Evolutionary conservation across 768 basidiomycete genomes (phyloP), one percentile per base, ranked within the genome.

Genomic region (Kwoniella shandongensis): DNA sequence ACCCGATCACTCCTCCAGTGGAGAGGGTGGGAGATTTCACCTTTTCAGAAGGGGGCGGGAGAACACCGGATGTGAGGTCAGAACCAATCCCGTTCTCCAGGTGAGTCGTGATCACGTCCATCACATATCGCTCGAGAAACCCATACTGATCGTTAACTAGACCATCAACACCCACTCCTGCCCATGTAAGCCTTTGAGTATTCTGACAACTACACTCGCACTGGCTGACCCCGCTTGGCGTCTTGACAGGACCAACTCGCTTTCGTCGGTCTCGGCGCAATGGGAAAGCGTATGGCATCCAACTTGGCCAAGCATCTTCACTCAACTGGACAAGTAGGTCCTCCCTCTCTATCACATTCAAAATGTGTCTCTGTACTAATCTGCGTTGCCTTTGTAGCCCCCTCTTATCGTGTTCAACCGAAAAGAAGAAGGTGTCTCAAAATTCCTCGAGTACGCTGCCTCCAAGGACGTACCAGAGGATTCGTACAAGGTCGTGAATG

Each of bases 391-490:
- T 13, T 73, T 69, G 2, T 65, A 79, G 30, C 78, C 80, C 0
- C 84, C 89, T 3, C 70, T 92, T 47, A 73, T 86, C 32, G 81
- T 93, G 8, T 91, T 83, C 80, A 94, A 92, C 70, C 83, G 91
- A n/a, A 82, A 84, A 6, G 52, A 72, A 18, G 65, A 69, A 4
- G 60, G 66, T 3, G 38, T 75, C 15, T 55, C 63, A 4, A 64
- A 62, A 4, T 79, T 81, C 29, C 89, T 88, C 73, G 75, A 83
- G 17, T 81, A 86, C 52, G 79, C 80, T 18, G 81, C 88, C 0
- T 72, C 78, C 2, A 77, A 81, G n/a, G 81, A 84, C 30, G 67
- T 88, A 10, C 85, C 86, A 6, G 69, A 79, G 26, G 76, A 79
- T 32, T 79, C 81, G 47, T 80, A 85, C 67, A 75, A 77, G 38